Evolutionary conservation across 108 stramenopile species (phyloP), one percentile per base, ranked within the genome.

Genomic region (Nannochloropsis gaditana): DNA sequence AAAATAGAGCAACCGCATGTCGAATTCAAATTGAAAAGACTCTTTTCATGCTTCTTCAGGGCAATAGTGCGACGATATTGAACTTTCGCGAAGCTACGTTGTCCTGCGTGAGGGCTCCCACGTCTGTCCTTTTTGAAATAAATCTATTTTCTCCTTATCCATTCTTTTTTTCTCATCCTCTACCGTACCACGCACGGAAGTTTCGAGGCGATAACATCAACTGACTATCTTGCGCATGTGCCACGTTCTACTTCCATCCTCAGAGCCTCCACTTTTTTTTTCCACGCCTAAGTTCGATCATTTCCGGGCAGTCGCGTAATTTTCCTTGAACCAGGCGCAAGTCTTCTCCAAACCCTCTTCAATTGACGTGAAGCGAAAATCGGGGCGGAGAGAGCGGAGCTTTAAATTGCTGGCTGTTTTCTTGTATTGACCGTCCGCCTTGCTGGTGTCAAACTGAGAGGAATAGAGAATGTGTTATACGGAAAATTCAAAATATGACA

Each of bases 371-470:
- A 99, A 99, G 85, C 97, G 89, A 89, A 96, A 97, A 90, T 96
- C 97, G 41, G 98, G 96, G 45, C 90, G 85, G 85, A 91, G 92
- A 80, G 84, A 85, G 80, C 95, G 93, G 85, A 99, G 91, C 90
- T 96, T 97, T 45, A 92, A 93, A 90, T 99, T 99, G 88, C 92
- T 90, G 9, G 97, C 97, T 43, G 98, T 99, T 93, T 99, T 99
- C 93, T 98, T 98, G 92, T 94, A 96, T 90, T 99, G 98, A 44
- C 98, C 98, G 91, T 99, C 98, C 17, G 95, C 93, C 92, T 99
- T 96, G 83, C 85, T 86, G 17, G 94, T 94, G 90, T 97, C 96
- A 87, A 97, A 98, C 4, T 81, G 21, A 44, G 8, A 1, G 21
- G 10, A 11, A 50, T 50, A 15, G 47, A 50, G 47, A 50, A 15